These are phyloP conservation scores for Fraxinus latifolia DNA, from an alignment of 305 asterid genomes.

Conservation along the genomic window DNA sequence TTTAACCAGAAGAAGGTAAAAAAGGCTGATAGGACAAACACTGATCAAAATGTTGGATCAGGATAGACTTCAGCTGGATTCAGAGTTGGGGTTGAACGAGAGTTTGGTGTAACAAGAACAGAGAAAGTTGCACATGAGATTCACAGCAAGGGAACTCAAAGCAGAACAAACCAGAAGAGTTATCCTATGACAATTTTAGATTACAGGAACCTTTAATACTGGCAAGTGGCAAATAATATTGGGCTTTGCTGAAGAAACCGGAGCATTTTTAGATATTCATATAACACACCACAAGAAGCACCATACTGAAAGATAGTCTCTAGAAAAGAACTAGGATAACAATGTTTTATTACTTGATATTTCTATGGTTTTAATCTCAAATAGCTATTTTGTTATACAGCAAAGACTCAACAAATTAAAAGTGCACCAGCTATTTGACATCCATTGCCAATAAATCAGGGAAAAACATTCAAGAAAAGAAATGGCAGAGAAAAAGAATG, in stretches of 20 bases:
- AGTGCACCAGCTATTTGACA: neutral
- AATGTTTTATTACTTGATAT: constrained; percentile 8
- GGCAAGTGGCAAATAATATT: neutral
- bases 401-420: constrained; percentile 2
- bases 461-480: constrained; percentile 6
- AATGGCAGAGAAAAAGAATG: constrained; percentile 12
- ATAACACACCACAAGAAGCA: neutral
- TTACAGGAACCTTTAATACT: neutral
- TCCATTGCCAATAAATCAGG: constrained; percentile 2
- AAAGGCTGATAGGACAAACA: constrained; percentile 15
- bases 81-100: neutral
- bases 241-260: constrained; percentile 4
- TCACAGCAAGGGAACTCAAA: neutral
- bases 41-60: constrained; percentile 16
- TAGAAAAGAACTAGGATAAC: neutral
- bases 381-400: constrained; percentile 13
- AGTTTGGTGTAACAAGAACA: neutral
- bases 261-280: constrained; percentile 10
- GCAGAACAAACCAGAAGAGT: constrained; percentile 1
- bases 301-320: neutral
- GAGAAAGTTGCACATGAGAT: neutral
- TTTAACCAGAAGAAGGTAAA: neutral
- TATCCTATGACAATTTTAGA: constrained; percentile 19
- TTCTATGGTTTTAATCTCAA: constrained; percentile 1
- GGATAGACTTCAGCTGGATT: constrained; percentile 10